A percentile compares a stretch with the other conserved stretches of the same genome.
phyloP scores from a whole-genome alignment of 148 eudicot genomes.

The Spergularia bocconei region DNA sequence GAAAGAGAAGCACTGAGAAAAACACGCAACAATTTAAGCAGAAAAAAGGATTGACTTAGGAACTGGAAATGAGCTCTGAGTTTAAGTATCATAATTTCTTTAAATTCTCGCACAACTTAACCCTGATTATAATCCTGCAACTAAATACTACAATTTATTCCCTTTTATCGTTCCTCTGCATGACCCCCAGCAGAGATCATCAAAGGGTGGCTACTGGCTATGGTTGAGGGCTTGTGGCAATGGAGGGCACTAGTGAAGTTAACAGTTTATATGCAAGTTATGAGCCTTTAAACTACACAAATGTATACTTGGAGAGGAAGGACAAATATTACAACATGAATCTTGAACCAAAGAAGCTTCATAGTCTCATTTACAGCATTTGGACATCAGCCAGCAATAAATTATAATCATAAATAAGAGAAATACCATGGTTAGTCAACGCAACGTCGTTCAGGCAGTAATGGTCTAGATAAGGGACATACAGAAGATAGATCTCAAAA shows the following conservation, averaged over 20 bases:
- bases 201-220: too few relatives aligned
- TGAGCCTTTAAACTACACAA: too few relatives aligned
- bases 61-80: neutral
- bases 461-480: slow-evolving; percentile 16
- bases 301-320: neutral
- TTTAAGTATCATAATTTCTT: neutral
- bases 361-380: neutral
- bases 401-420: neutral
- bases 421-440: neutral
- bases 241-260: too few relatives aligned
- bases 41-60: neutral
- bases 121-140: neutral
- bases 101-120: neutral
- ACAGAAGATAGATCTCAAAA: too few relatives aligned
- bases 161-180: neutral
- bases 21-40: neutral
- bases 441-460: neutral
- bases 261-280: too few relatives aligned
- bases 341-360: neutral
- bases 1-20: neutral
- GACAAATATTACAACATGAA: neutral
- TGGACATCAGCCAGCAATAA: neutral
- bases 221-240: too few relatives aligned
- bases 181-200: neutral
- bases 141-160: neutral